These are phyloP conservation scores for Neopestalotiopsis rosae DNA, from an alignment of 2,329 filamentous ascomycete genomes.

Conservation along the genomic window DNA sequence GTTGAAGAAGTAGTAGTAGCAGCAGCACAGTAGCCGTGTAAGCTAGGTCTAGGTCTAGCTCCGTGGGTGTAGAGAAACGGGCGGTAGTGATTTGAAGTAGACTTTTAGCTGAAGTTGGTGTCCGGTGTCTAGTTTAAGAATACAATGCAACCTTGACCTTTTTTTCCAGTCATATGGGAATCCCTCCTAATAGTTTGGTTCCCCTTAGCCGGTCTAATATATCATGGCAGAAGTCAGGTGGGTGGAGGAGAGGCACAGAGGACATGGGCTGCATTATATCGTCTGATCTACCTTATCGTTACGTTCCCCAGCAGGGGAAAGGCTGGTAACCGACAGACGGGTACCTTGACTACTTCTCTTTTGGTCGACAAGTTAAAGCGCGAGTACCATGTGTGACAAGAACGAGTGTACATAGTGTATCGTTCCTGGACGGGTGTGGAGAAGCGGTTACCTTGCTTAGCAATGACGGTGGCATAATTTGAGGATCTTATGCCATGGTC, in stretches of 20 bases:
- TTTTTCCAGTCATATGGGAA: conserved; percentile 32
- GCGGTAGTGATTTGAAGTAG: conserved; percentile 21
- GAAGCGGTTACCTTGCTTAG: conserved; percentile 50
- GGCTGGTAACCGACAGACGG: conserved; percentile 43
- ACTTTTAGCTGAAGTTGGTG: conserved; percentile 33
- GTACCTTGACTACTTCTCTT: conserved; percentile 47
- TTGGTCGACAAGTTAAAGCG: conserved; percentile 52
- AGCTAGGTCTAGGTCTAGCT: conserved; percentile 5
- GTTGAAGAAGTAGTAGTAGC: background rate
- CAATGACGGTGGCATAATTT: conserved; percentile 62
- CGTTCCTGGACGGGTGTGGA: conserved; percentile 51
- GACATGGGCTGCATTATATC: conserved; percentile 51
- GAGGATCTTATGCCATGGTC: conserved; percentile 63
- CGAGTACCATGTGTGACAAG: conserved; percentile 52
- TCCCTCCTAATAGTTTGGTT: conserved; percentile 37
- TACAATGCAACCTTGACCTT: conserved; percentile 35
- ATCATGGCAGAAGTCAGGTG: conserved; percentile 39
- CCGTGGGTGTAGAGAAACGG: background rate
- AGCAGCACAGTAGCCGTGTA: background rate
- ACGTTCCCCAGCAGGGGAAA: conserved; percentile 34
- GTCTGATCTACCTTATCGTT: conserved; percentile 50
- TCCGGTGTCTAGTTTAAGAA: conserved; percentile 31
- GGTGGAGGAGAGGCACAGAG: conserved; percentile 36
- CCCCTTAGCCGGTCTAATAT: conserved; percentile 41
- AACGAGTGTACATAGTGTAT: conserved; percentile 33